phyloP scores from a whole-genome alignment of 257 asterid genomes.

The Jacaranda copaia region DNA sequence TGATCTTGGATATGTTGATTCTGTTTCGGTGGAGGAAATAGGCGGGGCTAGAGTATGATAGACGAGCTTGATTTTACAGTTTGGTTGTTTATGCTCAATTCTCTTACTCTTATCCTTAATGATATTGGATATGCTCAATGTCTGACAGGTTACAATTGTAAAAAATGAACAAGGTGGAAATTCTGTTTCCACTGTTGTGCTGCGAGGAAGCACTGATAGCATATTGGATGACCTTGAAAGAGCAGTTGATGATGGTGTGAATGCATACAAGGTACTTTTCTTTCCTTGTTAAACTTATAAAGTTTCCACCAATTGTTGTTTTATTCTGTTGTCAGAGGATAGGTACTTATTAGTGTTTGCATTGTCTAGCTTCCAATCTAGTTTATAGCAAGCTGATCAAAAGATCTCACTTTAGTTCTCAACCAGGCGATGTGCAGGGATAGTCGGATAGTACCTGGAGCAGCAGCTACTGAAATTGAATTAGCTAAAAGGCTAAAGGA shows the following conservation, averaged over 20 bases:
- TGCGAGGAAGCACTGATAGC: conserved; percentile 97
- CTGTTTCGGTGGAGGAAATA: conserved; percentile 94
- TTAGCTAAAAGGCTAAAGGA: conserved; percentile 91
- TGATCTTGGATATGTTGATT: conserved; percentile 96
- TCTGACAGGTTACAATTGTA: conserved; percentile 85
- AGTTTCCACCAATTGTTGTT: conserved; percentile 19
- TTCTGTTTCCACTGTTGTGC: conserved; percentile 85
- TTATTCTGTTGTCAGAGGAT: neutral
- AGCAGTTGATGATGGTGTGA: conserved; percentile 96
- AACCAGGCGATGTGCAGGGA: conserved; percentile 98
- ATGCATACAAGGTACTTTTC: conserved; percentile 77
- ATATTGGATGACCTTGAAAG: conserved; percentile 96
- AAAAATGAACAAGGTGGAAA: conserved; percentile 97
- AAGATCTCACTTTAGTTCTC: conserved; percentile 29
- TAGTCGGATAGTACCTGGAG: conserved; percentile 93
- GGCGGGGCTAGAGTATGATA: conserved; percentile 92
- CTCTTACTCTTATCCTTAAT: conserved; percentile 14
- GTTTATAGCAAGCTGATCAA: conserved; percentile 12
- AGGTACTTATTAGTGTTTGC: neutral
- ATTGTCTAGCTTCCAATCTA: neutral
- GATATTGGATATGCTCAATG: conserved; percentile 28
- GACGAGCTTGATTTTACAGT: conserved; percentile 20
- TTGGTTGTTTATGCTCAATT: conserved; percentile 26
- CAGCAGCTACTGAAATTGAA: conserved; percentile 99
- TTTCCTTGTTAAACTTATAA: conserved; percentile 1